These are phyloP conservation scores for Imleria badia DNA, from an alignment of 768 basidiomycete genomes.

Conservation along the genomic window DNA sequence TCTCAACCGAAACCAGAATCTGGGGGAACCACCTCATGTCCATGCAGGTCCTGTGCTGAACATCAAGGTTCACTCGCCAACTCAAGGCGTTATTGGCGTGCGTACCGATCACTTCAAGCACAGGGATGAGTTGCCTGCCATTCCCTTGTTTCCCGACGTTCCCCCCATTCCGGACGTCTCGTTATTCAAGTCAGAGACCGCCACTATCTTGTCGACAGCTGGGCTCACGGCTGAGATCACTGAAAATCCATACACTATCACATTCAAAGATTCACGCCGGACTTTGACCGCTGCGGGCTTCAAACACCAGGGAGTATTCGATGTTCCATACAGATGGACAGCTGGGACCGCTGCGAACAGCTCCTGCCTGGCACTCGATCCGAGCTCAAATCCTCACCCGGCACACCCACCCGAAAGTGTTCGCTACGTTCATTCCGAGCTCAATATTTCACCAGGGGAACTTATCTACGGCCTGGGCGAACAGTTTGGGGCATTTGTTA, in stretches of 20 bases:
- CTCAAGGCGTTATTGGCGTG: slow-evolving; percentile 54
- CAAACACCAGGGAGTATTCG: slow-evolving; percentile 55
- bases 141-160: slow-evolving; percentile 63
- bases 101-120: slow-evolving; percentile 56
- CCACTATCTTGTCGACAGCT: slow-evolving; percentile 42
- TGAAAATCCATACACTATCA: slow-evolving; percentile 59
- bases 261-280: slow-evolving; percentile 48
- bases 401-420: slow-evolving; percentile 40
- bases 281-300: slow-evolving; percentile 39
- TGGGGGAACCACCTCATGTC: not conserved
- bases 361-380: slow-evolving; percentile 56
- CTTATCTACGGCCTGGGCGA: slow-evolving; percentile 75
- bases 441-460: slow-evolving; percentile 68
- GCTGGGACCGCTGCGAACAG: slow-evolving; percentile 48
- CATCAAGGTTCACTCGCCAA: slow-evolving; percentile 53
- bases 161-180: slow-evolving; percentile 45
- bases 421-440: slow-evolving; percentile 53
- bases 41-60: slow-evolving; percentile 16
- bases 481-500: slow-evolving; percentile 71
- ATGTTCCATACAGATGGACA: slow-evolving; percentile 58
- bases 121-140: slow-evolving; percentile 43
- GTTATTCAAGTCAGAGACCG: slow-evolving; percentile 27
- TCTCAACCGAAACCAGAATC: not conserved
- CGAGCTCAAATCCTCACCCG: slow-evolving; percentile 57
- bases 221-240: slow-evolving; percentile 54